phyloP scores from a whole-genome alignment of 768 basidiomycete genomes.

The Suillus plorans region DNA sequence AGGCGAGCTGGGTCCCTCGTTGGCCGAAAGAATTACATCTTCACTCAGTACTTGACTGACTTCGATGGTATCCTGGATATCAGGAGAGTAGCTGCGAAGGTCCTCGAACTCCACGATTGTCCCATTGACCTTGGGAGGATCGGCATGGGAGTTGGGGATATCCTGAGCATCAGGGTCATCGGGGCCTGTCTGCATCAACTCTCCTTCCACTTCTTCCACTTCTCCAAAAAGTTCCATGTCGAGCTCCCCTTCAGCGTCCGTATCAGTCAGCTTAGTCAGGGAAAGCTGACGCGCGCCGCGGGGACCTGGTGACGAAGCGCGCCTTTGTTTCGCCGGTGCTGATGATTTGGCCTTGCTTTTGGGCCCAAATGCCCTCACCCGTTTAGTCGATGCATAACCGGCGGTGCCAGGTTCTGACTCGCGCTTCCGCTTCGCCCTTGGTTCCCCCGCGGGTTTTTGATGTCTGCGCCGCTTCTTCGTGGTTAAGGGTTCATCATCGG shows the following conservation, averaged over 20 bases:
- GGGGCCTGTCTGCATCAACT: constrained; percentile 25
- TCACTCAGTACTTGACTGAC: constrained; percentile 21
- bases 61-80: constrained; percentile 27
- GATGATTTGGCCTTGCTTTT: constrained; percentile 10
- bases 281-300: constrained; percentile 22
- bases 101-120: constrained; percentile 25
- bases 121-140: constrained; percentile 1
- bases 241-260: constrained; percentile 32
- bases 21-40: not conserved
- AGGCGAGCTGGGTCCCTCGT: constrained; percentile 5
- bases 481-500: constrained; percentile 16
- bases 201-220: constrained; percentile 36
- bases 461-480: constrained; percentile 27
- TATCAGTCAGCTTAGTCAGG: constrained; percentile 25
- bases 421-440: constrained; percentile 11
- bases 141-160: not conserved
- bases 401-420: not conserved
- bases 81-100: constrained; percentile 11
- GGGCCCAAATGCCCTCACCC: not conserved
- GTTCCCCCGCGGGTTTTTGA: constrained; percentile 2
- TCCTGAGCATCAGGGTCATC: constrained; percentile 21
- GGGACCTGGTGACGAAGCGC: constrained; percentile 30
- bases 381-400: not conserved
- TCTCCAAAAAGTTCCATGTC: constrained; percentile 35
- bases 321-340: constrained; percentile 19